phyloP scores from a whole-genome alignment of 352 stramenopile species.

The Globisporangium recalcitrans region DNA sequence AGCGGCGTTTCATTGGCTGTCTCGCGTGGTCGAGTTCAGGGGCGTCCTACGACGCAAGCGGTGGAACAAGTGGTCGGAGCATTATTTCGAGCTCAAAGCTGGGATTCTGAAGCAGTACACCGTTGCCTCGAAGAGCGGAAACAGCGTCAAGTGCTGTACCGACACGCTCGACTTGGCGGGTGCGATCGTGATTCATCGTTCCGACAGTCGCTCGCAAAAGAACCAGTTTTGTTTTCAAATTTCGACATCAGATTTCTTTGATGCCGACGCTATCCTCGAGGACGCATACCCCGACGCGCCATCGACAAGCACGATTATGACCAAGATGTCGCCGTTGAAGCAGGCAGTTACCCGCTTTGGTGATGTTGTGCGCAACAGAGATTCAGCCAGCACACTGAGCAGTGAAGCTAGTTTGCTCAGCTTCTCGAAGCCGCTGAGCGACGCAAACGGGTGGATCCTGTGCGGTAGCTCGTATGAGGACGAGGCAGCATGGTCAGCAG shows the following conservation, averaged over 20 bases:
- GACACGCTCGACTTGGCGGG: constrained; percentile 67
- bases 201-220: constrained; percentile 58
- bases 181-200: constrained; percentile 77
- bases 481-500: constrained; percentile 56
- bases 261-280: constrained; percentile 20
- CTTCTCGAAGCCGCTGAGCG: constrained; percentile 9
- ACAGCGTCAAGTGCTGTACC: constrained; percentile 34
- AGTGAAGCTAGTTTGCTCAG: constrained; percentile 25
- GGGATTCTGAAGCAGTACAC: constrained; percentile 77
- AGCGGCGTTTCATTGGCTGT: constrained; percentile 64
- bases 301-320: constrained; percentile 21
- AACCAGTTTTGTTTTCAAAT: constrained; percentile 83
- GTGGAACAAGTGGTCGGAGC: constrained; percentile 75
- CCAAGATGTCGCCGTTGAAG: constrained; percentile 61
- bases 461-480: constrained; percentile 59
- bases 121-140: constrained; percentile 30
- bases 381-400: constrained; percentile 22
- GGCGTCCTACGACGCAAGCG: constrained; percentile 65
- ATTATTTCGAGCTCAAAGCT: constrained; percentile 75
- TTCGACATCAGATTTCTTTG: constrained; percentile 38
- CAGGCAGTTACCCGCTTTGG: constrained; percentile 52
- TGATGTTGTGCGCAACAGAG: constrained; percentile 30
- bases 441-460: constrained; percentile 64
- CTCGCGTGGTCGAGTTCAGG: constrained; percentile 59
- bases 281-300: constrained; percentile 15